Evolutionary conservation across 306 rosid species (phyloP), one percentile per base, ranked within the genome.

Genomic region (Cucumis hystrix): DNA sequence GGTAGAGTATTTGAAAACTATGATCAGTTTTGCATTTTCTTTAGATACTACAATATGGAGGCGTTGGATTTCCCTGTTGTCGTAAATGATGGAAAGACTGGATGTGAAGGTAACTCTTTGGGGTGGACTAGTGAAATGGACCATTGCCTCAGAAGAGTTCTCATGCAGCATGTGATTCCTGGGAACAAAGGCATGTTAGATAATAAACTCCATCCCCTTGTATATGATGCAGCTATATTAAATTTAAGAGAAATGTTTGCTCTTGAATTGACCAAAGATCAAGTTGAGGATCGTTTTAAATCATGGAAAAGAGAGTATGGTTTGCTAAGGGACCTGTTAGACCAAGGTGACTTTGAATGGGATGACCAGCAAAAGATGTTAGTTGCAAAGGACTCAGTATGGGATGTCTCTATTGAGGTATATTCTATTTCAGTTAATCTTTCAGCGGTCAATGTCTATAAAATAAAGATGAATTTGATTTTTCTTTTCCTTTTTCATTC

Each of bases 121-220:
- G 83, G 83, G 82, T 88, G 91, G 91, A 83, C 87, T 73, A 80
- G 80, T 79, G 91, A 83, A 79, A 88, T 88, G 89, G 91, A 88
- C 45, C 30, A 75, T 52, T 88, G 87, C 60, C 75, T 85, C 10
- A 80, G 81, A 79, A 83, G 75, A 78, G 77, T 73, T 67, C 89
- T 88, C 14, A 82, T 82, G 74, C 80, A 88, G 78, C 91, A 83
- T 73, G 81, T 85, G 73, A 83, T 66, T 75, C 82, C 76, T 41
- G 87, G 91, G 54, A 82, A 88, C 73, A 81, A 83, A 82, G 80
- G 83, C 75, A 67, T 51, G 67, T 70, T 76, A 76, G 87, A 83
- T 71, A 59, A 83, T 79, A 83, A 83, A 82, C 65, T 85, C 69
- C 85, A 74, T 75, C 79, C 82, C 65, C 82, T 75, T 56, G 91